phyloP scores from a whole-genome alignment of 441 rosid genomes.

The Adansonia rubrostipa region DNA sequence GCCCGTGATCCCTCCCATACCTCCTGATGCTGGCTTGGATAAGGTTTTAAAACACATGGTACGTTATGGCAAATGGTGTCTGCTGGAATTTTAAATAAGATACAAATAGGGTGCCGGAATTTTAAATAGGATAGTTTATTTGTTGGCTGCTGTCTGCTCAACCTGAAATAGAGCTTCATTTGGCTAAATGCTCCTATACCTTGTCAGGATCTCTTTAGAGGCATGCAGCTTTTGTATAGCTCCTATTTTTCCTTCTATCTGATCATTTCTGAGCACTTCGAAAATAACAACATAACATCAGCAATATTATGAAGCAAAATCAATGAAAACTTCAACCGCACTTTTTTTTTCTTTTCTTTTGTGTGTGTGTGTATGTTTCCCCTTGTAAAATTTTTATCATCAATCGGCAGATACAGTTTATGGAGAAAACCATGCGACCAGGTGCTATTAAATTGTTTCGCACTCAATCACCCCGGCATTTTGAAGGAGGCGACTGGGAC shows the following conservation, averaged over 20 bases:
- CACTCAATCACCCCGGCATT: conserved; percentile 93
- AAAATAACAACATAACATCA: not conserved
- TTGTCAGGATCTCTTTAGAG: not conserved
- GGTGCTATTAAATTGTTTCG: conserved; percentile 63
- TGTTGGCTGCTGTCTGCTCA: not conserved
- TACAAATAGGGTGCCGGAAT: not conserved
- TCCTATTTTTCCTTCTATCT: not conserved
- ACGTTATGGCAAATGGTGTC: conserved; percentile 17
- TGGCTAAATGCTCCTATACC: not conserved
- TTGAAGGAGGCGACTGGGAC: conserved; percentile 98
- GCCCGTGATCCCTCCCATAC: conserved; percentile 71
- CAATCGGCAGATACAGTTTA: conserved; percentile 47
- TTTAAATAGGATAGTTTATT: not conserved
- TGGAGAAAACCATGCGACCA: conserved; percentile 49
- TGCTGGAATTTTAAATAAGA: conserved; percentile 2
- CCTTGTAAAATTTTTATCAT: not conserved
- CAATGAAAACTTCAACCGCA: too few relatives aligned
- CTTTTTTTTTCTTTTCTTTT: too few relatives aligned
- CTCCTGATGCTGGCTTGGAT: conserved; percentile 69
- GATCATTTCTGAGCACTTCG: not conserved
- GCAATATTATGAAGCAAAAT: too few relatives aligned
- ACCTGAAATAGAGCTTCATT: not conserved
- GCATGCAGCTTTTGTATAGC: not conserved
- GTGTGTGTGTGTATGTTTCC: too few relatives aligned
- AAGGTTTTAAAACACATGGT: conserved; percentile 76